Conservation (phyloP, 805 yeast species). For the Metschnikowia shivogae region DNA sequence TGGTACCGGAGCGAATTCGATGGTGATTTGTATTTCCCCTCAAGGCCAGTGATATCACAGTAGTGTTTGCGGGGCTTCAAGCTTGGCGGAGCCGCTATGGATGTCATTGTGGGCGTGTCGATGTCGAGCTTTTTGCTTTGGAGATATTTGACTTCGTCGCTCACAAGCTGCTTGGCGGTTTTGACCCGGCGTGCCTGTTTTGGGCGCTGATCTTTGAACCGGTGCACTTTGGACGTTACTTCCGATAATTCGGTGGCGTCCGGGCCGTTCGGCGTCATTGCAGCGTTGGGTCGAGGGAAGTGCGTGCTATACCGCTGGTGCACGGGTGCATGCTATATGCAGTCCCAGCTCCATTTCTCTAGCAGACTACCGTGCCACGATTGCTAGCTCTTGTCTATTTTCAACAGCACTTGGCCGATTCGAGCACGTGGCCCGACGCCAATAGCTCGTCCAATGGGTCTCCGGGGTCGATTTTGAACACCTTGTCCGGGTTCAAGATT, state of each 20-base stretch:
- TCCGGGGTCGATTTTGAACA: constrained; percentile 36
- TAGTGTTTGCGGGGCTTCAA: constrained; percentile 74
- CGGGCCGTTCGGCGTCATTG: constrained; percentile 2
- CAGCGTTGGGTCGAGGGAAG: constrained; percentile 3
- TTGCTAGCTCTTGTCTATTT: not conserved
- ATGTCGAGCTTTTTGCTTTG: constrained; percentile 38
- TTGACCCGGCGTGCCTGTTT: constrained; percentile 63
- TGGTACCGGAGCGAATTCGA: constrained; percentile 72
- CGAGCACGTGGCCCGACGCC: constrained; percentile 27
- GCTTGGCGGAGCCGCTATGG: constrained; percentile 83
- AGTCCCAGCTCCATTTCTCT: too few relatives aligned
- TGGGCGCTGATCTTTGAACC: constrained; percentile 57
- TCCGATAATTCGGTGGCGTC: constrained; percentile 32
- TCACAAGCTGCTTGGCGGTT: constrained; percentile 64
- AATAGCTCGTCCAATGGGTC: constrained; percentile 35
- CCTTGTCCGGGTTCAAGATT: constrained; percentile 44
- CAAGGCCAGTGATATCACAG: constrained; percentile 91
- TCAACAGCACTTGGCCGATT: constrained; percentile 23
- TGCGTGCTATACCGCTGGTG: constrained; percentile 3
- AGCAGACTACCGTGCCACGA: too few relatives aligned
- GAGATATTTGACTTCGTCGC: constrained; percentile 73
- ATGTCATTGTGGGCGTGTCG: constrained; percentile 62
- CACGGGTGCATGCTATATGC: not conserved
- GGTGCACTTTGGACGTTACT: constrained; percentile 38
- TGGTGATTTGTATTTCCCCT: constrained; percentile 71